Conservation (phyloP, 371 early-diverging fungal genomes). For the Mucor plumbeus region DNA sequence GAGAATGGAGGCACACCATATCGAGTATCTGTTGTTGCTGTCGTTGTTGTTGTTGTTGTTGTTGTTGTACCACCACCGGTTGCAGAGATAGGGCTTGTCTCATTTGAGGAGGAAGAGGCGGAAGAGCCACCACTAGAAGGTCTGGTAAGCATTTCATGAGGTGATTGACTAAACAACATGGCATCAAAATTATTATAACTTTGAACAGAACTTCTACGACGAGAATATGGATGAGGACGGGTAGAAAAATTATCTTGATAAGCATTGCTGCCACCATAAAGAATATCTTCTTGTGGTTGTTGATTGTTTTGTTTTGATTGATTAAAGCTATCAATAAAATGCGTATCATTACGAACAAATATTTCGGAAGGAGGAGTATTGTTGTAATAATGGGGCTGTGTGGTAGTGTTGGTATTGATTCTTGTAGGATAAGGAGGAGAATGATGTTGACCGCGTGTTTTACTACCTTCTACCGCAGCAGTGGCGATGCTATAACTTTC, state of each 20-base stretch:
- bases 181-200: constrained; percentile 4
- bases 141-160: constrained; percentile 15
- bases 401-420: neutral
- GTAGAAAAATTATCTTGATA: constrained; percentile 22
- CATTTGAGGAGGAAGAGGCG: constrained; percentile 18
- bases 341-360: constrained; percentile 9
- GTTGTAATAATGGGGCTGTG: constrained; percentile 3
- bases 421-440: constrained; percentile 5
- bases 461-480: neutral
- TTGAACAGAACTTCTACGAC: neutral
- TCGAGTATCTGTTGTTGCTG: neutral
- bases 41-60: neutral
- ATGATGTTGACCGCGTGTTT: neutral
- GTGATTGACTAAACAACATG: constrained; percentile 13
- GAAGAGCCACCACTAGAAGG: constrained; percentile 23
- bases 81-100: constrained; percentile 9
- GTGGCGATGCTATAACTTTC: neutral
- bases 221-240: constrained; percentile 7
- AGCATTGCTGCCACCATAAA: constrained; percentile 9
- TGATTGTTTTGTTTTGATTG: neutral
- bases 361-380: constrained; percentile 14
- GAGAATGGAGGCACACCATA: constrained; percentile 3
- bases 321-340: constrained; percentile 22
- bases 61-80: neutral
- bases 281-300: constrained; percentile 5